Evolutionary conservation across 73 alveolate species (phyloP), one percentile per base, ranked within the genome.

Genomic region (Tetrahymena borealis): DNA sequence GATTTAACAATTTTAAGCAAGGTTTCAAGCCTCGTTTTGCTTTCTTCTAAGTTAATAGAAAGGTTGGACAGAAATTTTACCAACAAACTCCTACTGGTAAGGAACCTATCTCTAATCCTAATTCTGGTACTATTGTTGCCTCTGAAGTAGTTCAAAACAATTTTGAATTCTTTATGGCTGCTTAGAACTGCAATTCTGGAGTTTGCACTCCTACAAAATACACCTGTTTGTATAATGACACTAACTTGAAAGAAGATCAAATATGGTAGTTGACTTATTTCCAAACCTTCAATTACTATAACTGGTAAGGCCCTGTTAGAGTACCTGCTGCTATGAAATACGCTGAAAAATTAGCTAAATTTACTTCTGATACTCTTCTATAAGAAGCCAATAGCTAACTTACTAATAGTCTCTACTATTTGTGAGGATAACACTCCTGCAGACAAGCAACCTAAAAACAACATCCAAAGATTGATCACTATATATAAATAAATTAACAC

Each of bases 251-350:
- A 42, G 94, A 94, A 40, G 95, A 94, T 32, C 94, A 92, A 42
- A 77, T 97, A 39, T 95, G 98, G 96, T 37, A 91, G 79, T 93
- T 97, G 31, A 97, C 99, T 78, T 97, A 94, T 94, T 96, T 96
- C 94, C 96, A 96, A 91, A 96, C 99, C 90, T 96, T 93, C 90
- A 93, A 95, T 78, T 98, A 98, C 95, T 97, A 93, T 91, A 98
- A 98, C 93, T 96, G 97, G 90, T 91, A 95, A 11, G 99, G 98
- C 3, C 93, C 99, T 33, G 96, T 98, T 38, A 96, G 96, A 78
- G 95, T 97, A 24, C 99, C 99, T 11, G 98, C 99, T 18, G 97
- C 97, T 33, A 94, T 97, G 31, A 91, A 97, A 79, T 96, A 97
- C 90, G 97, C 98, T 24, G 96, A 96, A 79, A 96, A 96, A 90